Evolutionary conservation across 2,329 filamentous ascomycete species (phyloP), one percentile per base, ranked within the genome.

Genomic region (Alternaria solani): DNA sequence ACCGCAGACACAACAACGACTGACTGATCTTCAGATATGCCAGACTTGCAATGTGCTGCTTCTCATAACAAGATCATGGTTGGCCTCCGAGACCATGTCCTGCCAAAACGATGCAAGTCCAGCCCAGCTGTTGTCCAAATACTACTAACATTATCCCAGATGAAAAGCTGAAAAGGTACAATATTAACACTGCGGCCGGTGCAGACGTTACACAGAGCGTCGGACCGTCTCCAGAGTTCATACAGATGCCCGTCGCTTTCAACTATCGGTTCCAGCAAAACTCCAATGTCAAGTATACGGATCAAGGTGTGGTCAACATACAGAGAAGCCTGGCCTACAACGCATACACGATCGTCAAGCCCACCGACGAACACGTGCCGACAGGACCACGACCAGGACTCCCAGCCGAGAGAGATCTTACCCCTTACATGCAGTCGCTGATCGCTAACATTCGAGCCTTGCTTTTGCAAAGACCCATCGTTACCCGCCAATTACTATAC

Each of bases 11-110:
- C 18, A 32, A n/a, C 18, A n/a, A 39, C 46, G 30, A 48, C 69
- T 74, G 51, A 75, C 58, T 48, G 20, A 14, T 42, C 16, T 9
- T 26, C 58, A 87, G 87, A 86, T 32, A 84, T 96, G 65, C 90
- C 93, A 8, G 94, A 98, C 78, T 96, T 96, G 72, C 92, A 96
- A 71, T 94, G 90, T 79, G 88, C 91, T 23, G 88, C 90, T 51
- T 84, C 84, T 14, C 84, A 86, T 36, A 90, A 89, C 46, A 81
- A 86, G 0, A 92, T 96, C 75, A 88, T 93, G 70, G 84, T 85
- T 32, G 87, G 89, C 60, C 88, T 97, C 58, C 85, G 87, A 53
- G 84, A 93, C 3, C 87, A 90, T 55, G 83, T 96, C 26, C 80
- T 95, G 7, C 86, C 90, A 2, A 89, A 91, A 63, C 85, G 92